phyloP scores from a whole-genome alignment of 805 yeast species.

The Candida maesae region DNA sequence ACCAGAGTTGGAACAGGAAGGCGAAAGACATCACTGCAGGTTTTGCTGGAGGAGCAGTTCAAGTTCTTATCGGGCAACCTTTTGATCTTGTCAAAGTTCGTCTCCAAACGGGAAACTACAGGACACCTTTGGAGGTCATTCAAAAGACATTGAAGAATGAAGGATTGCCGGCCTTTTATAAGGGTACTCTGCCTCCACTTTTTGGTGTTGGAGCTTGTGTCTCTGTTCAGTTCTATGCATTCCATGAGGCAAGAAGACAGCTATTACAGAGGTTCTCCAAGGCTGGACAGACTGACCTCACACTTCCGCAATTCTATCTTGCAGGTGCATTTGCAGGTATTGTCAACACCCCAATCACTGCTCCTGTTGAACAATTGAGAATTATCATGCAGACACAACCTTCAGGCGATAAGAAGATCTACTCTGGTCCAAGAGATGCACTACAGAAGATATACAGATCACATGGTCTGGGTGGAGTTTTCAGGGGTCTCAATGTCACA shows the following conservation, averaged over 20 bases:
- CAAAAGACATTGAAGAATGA: conserved; percentile 68
- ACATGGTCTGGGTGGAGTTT: conserved; percentile 79
- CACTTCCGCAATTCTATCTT: conserved; percentile 64
- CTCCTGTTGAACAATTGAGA: conserved; percentile 94
- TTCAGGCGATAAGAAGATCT: conserved; percentile 37
- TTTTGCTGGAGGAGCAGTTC: conserved; percentile 94
- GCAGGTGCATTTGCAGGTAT: conserved; percentile 92
- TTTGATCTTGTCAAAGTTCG: conserved; percentile 93
- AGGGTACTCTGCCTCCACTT: conserved; percentile 92
- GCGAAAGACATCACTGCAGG: conserved; percentile 69
- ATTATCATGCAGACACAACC: conserved; percentile 84
- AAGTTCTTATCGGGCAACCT: conserved; percentile 89
- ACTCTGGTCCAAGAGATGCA: conserved; percentile 78
- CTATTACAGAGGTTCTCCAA: conserved; percentile 45
- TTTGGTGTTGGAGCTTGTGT: conserved; percentile 97
- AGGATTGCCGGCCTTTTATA: conserved; percentile 82
- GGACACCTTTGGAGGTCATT: conserved; percentile 74
- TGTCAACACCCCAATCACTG: conserved; percentile 83
- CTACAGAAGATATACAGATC: conserved; percentile 64
- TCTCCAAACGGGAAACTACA: conserved; percentile 80
- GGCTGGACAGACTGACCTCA: conserved; percentile 35
- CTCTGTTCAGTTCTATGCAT: conserved; percentile 90
- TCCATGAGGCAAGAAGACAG: conserved; percentile 79
- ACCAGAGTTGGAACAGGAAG: conserved; percentile 28
- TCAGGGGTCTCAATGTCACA: conserved; percentile 83